Evolutionary conservation across 1,284 basidiomycete species (phyloP), one percentile per base, ranked within the genome.

Genomic region (Gymnopus androsaceus): DNA sequence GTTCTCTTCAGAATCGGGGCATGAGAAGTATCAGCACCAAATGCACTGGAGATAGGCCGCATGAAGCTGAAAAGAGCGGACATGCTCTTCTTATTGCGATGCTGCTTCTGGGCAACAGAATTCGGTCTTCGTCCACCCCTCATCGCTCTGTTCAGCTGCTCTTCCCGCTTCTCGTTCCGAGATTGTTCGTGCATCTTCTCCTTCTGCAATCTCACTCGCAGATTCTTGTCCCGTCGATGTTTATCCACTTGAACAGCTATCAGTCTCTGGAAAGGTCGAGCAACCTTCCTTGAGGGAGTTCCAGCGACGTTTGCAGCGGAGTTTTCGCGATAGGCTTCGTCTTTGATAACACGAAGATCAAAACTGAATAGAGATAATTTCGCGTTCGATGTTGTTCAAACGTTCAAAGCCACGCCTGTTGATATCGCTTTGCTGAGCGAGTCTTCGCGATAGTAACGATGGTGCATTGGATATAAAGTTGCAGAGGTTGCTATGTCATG

Each of bases 11-110:
- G 59, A 9, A 68, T 61, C n/a, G 75, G 63, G 6, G 76, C 61
- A 19, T 74, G 72, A 33, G 75, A 67, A 34, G 76, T 76, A 48
- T 88, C 87, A 31, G 84, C 81, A 14, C 83, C 84, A 65, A 91
- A 90, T 1, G 90, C 89, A 60, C 84, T 91, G 15, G 90, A 93
- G 56, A 92, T 85, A 1, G 90, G 90, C n/a, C 90, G 81, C 84
- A 92, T 91, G 68, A 92, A 78, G 61, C 86, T 87, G 70, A 92
- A 81, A 69, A 93, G 87, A 1, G 87, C 86, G 11, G 83, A 90
- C 76, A 90, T 87, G 72, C 88, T 90, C 72, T 90, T 90, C 79
- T 92, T 92, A 70, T 87, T 84, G 21, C 88, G 79, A 61, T 90
- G 87, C 58, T 88, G 85, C 68, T 90, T 89, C 61, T 79, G 80